Conservation (phyloP, 768 basidiomycete genomes). For the Coprinopsis marcescibilis region DNA sequence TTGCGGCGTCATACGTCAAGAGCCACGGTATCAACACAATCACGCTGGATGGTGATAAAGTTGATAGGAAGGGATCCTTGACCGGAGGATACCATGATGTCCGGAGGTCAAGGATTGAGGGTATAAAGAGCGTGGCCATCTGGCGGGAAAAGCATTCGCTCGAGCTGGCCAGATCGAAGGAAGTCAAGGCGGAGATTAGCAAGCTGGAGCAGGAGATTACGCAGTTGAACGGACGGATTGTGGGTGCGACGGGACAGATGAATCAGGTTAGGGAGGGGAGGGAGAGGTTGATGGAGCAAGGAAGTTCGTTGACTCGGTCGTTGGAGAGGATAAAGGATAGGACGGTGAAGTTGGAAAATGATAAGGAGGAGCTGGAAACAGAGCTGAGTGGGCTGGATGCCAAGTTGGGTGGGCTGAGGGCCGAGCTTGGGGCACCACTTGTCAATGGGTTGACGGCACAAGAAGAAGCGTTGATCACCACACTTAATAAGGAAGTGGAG, state of each 20-base stretch:
- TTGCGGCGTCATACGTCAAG: conserved; percentile 91
- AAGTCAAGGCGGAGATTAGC: conserved; percentile 67
- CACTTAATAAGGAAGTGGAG: conserved; percentile 73
- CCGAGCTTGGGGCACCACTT: conserved; percentile 72
- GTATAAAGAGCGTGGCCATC: conserved; percentile 64
- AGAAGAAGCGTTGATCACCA: conserved; percentile 63
- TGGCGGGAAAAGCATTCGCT: conserved; percentile 72
- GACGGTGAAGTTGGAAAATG: conserved; percentile 57
- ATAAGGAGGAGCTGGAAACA: conserved; percentile 64
- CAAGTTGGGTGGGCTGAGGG: conserved; percentile 56
- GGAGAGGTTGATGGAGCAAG: conserved; percentile 62
- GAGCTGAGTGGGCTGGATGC: conserved; percentile 60
- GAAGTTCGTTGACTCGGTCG: conserved; percentile 52
- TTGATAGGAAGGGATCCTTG: conserved; percentile 91
- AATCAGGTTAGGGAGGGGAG: conserved; percentile 64
- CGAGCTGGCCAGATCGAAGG: conserved; percentile 57
- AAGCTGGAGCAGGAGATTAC: conserved; percentile 86
- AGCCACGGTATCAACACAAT: conserved; percentile 95
- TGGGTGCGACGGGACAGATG: conserved; percentile 64
- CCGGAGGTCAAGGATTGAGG: conserved; percentile 84
- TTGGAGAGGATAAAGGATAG: conserved; percentile 63
- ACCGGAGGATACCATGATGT: conserved; percentile 97
- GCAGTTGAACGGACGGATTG: conserved; percentile 61
- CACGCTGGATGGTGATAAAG: conserved; percentile 95
- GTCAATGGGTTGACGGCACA: conserved; percentile 65